phyloP scores from a whole-genome alignment of 2,329 filamentous ascomycete species.

The Monilinia laxa region DNA sequence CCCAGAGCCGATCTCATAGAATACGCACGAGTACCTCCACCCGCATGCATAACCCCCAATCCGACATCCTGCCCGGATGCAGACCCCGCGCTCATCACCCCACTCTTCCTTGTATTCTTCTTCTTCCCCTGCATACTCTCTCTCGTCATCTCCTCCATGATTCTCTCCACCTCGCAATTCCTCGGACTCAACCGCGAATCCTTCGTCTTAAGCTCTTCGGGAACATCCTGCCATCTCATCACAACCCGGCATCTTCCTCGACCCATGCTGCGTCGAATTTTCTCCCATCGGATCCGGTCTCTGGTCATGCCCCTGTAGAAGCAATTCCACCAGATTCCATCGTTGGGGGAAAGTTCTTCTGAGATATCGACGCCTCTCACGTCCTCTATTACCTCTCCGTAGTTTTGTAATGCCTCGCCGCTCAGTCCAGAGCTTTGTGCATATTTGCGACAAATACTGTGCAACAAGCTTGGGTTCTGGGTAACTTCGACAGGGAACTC shows the following conservation, averaged over 20 bases:
- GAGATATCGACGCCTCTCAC: not conserved
- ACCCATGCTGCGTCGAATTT: constrained; percentile 30
- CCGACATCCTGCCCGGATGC: not conserved
- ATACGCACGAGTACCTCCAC: not conserved
- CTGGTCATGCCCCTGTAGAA: constrained; percentile 26
- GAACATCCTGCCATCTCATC: constrained; percentile 27
- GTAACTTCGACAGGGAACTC: not conserved
- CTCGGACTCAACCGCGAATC: not conserved
- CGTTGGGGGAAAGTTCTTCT: constrained; percentile 17
- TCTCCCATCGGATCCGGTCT: constrained; percentile 30
- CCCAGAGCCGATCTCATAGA: not conserved
- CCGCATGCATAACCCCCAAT: not conserved
- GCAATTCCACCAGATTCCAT: constrained; percentile 31
- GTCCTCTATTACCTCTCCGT: not conserved
- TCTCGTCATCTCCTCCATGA: not conserved
- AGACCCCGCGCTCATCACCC: too few relatives aligned
- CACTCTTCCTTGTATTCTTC: not conserved
- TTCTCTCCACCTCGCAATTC: not conserved
- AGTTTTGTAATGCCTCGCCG: not conserved
- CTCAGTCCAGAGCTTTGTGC: not conserved
- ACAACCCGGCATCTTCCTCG: constrained; percentile 34
- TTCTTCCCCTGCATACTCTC: not conserved
- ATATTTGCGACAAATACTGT: not conserved
- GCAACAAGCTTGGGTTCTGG: not conserved
- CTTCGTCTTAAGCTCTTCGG: not conserved